phyloP scores from a whole-genome alignment of 352 stramenopile genomes.

The Phytophthora boehmeriae region DNA sequence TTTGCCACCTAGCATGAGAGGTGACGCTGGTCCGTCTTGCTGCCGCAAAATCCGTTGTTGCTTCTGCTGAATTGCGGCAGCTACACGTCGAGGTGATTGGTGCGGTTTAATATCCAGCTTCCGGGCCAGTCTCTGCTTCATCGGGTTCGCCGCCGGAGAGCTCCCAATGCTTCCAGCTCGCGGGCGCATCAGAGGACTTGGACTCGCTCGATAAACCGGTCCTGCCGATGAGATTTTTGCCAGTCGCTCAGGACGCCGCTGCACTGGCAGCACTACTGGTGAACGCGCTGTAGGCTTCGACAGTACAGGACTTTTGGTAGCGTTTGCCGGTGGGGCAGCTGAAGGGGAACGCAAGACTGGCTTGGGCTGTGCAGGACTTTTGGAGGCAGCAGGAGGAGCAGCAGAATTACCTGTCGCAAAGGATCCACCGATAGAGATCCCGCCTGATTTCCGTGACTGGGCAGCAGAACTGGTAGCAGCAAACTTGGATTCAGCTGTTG shows the following conservation, averaged over 20 bases:
- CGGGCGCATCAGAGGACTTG: constrained; percentile 60
- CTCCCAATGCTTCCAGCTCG: constrained; percentile 31
- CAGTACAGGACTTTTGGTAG: constrained; percentile 10
- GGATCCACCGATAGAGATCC: constrained; percentile 31
- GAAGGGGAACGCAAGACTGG: too few relatives aligned
- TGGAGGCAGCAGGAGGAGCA: constrained; percentile 1
- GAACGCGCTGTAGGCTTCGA: constrained; percentile 33
- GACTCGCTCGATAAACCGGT: constrained; percentile 55
- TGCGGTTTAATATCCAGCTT: constrained; percentile 83
- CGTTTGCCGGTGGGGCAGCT: not conserved
- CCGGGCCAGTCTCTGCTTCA: constrained; percentile 46
- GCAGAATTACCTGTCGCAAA: constrained; percentile 8
- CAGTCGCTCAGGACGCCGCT: constrained; percentile 57
- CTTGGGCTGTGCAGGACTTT: constrained; percentile 4
- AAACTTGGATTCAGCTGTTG: not conserved
- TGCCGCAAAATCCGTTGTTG: constrained; percentile 31
- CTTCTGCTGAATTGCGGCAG: constrained; percentile 37
- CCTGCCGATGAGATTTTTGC: constrained; percentile 64
- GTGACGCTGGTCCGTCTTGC: constrained; percentile 25
- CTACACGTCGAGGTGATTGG: constrained; percentile 60
- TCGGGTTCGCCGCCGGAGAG: constrained; percentile 16
- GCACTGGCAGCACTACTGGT: constrained; percentile 51
- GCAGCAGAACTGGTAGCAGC: not conserved
- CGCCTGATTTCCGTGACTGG: constrained; percentile 16
- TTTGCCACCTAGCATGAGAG: constrained; percentile 36